Evolutionary conservation across 164 flowering plant genomes (phyloP).

Genomic region (Umbilicus rupestris): DNA sequence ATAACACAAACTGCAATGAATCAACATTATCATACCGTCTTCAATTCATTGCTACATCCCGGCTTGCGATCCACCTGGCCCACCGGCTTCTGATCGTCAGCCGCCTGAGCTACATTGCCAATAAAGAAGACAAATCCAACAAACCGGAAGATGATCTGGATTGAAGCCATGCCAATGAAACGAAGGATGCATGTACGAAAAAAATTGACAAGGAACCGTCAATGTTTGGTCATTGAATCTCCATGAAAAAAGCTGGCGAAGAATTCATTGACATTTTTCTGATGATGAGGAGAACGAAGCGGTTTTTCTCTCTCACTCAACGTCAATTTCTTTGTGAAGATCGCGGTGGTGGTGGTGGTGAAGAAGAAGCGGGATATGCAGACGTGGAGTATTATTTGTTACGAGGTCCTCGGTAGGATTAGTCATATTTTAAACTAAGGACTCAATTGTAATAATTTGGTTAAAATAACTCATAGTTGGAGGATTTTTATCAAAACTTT

Average conservation of each 20-base stretch:
- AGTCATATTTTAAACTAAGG: too few species aligned
- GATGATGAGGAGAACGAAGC: neutral
- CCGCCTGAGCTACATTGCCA: neutral
- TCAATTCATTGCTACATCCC: neutral
- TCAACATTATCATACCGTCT: neutral
- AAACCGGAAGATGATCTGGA: neutral
- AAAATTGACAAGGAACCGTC: neutral
- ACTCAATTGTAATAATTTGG: too few species aligned
- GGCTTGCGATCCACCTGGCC: neutral
- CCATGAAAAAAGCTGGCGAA: neutral
- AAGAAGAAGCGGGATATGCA: neutral
- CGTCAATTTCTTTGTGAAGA: too few species aligned
- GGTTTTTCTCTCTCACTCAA: neutral
- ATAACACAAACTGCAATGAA: neutral
- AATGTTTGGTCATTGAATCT: neutral
- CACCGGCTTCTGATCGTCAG: neutral
- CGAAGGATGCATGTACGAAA: neutral
- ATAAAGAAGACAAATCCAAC: neutral
- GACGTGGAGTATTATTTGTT: too few species aligned
- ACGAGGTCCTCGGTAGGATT: too few species aligned
- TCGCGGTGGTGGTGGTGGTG: slow-evolving; percentile 25
- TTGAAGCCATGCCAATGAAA: neutral
- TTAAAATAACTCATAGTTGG: too few species aligned
- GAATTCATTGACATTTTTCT: neutral
- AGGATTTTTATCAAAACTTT: too few species aligned